Percentiles rank a stretch among this genome's conserved stretches.
These are phyloP conservation scores for Seiridium unicorne DNA, from an alignment of 2,329 filamentous ascomycete genomes.

Conservation along the genomic window DNA sequence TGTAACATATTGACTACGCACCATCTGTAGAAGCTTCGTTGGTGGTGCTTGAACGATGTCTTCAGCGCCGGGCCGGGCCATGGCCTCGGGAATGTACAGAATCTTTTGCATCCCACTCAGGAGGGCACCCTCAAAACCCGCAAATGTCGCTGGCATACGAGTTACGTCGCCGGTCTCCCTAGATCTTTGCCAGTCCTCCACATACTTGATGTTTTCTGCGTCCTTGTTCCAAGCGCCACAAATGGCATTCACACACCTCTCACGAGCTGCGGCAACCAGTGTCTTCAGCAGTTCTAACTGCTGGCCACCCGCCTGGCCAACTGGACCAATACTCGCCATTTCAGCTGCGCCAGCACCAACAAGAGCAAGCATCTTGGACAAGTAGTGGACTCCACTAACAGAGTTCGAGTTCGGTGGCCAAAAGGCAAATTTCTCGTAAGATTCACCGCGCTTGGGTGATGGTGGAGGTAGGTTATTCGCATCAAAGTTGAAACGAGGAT, in stretches of 20 bases:
- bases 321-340: slow-evolving; percentile 71
- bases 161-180: slow-evolving; percentile 83
- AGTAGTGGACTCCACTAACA: slow-evolving; percentile 85
- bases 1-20: slow-evolving; percentile 87
- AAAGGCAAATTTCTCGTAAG: slow-evolving; percentile 93
- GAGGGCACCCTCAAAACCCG: slow-evolving; percentile 79
- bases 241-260: slow-evolving; percentile 80
- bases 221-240: slow-evolving; percentile 93
- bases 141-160: slow-evolving; percentile 83
- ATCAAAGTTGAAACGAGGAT: slow-evolving; percentile 79
- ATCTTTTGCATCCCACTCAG: slow-evolving; percentile 91
- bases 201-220: slow-evolving; percentile 84
- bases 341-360: slow-evolving; percentile 87
- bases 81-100: slow-evolving; percentile 85
- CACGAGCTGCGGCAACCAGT: slow-evolving; percentile 75
- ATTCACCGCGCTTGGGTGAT: slow-evolving; percentile 75
- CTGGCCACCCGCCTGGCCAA: slow-evolving; percentile 52
- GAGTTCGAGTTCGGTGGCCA: slow-evolving; percentile 95
- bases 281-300: slow-evolving; percentile 71
- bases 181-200: slow-evolving; percentile 91
- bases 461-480: slow-evolving; percentile 72
- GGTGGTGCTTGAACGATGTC: slow-evolving; percentile 84
- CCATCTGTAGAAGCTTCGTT: slow-evolving; percentile 84
- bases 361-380: slow-evolving; percentile 76
- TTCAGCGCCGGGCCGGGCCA: slow-evolving; percentile 67